Conservation (phyloP, 352 stramenopile genomes). For the Blastocystis sp. region DNA sequence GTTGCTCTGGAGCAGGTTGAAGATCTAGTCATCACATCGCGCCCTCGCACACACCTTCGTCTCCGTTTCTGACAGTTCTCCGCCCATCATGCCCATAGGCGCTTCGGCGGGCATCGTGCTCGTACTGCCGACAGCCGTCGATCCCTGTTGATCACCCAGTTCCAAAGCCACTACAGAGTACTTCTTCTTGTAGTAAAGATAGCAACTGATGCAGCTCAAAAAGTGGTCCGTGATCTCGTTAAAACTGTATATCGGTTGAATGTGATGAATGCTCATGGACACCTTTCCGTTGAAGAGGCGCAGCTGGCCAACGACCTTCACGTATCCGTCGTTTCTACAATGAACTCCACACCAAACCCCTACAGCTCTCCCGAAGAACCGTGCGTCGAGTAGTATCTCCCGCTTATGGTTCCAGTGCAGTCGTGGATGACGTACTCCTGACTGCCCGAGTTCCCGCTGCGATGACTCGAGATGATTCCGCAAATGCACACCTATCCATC, state of each 20-base stretch:
- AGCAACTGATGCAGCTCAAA: slow-evolving; percentile 28
- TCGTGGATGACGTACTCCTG: slow-evolving; percentile 54
- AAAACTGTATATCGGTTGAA: background rate
- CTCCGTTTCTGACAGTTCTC: slow-evolving; percentile 16
- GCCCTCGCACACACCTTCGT: background rate
- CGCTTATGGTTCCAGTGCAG: slow-evolving; percentile 32
- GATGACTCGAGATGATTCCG: slow-evolving; percentile 25
- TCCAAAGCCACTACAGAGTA: background rate
- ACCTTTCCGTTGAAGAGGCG: slow-evolving; percentile 11
- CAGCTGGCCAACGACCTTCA: slow-evolving; percentile 17
- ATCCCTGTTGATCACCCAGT: background rate
- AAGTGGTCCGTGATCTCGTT: slow-evolving; percentile 64
- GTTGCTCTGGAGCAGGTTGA: slow-evolving; percentile 7
- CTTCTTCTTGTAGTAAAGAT: slow-evolving; percentile 58
- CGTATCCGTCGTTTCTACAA: slow-evolving; percentile 34
- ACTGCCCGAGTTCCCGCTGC: background rate
- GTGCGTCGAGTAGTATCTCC: background rate
- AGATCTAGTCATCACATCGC: background rate
- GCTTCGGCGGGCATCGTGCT: background rate
- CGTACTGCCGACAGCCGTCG: background rate
- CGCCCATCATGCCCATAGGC: background rate
- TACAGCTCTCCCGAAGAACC: background rate
- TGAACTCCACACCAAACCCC: background rate
- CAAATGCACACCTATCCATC: slow-evolving; percentile 20
- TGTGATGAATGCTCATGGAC: slow-evolving; percentile 5